These are phyloP conservation scores for Gossypium gossypioides DNA, from an alignment of 441 rosid species.

Conservation along the genomic window DNA sequence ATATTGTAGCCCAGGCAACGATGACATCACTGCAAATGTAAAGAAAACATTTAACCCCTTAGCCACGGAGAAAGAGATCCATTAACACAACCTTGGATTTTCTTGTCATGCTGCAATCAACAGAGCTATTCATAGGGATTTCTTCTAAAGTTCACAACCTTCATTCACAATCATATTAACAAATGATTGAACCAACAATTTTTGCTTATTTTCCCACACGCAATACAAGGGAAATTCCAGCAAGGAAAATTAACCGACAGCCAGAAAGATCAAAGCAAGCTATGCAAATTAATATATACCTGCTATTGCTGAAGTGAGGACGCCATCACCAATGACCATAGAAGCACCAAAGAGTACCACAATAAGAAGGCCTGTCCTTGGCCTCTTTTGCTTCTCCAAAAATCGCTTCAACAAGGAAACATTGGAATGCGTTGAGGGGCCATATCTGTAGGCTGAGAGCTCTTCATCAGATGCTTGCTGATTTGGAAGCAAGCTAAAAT, in stretches of 20 bases:
- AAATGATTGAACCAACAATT: background rate
- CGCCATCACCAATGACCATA: constrained; percentile 80
- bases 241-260: background rate
- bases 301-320: constrained; percentile 79
- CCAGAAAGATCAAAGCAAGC: background rate
- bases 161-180: background rate
- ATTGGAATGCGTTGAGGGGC: constrained; percentile 30
- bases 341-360: constrained; percentile 70
- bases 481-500: constrained; percentile 82
- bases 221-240: background rate
- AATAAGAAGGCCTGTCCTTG: constrained; percentile 60
- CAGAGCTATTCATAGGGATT: background rate
- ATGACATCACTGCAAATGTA: constrained; percentile 65
- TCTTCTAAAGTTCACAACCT: background rate
- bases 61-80: background rate
- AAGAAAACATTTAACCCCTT: constrained; percentile 11
- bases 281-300: constrained; percentile 25
- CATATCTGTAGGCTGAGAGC: constrained; percentile 70
- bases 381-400: constrained; percentile 63
- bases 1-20: constrained; percentile 62
- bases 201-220: background rate
- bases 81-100: background rate
- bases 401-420: constrained; percentile 46
- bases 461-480: constrained; percentile 97
- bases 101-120: background rate